A percentile compares a stretch with the other conserved stretches of the same genome.
Evolutionary conservation across 2,329 filamentous ascomycete genomes (phyloP).

Genomic region (Penicillium fuscoglaucum): DNA sequence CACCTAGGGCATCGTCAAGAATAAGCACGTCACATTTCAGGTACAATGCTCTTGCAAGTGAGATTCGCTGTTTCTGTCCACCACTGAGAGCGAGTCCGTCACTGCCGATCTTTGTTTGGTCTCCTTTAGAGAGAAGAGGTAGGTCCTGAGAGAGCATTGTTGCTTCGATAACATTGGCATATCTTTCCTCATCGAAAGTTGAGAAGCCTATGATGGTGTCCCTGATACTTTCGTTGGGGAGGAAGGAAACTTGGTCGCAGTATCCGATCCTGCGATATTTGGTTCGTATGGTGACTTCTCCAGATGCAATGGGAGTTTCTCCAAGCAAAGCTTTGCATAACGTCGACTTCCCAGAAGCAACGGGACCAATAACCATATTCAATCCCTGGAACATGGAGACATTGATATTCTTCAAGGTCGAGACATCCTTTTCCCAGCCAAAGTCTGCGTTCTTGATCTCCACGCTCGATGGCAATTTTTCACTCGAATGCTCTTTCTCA

Average conservation of each 20-base stretch:
- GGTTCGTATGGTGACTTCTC: background rate
- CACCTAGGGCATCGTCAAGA: background rate
- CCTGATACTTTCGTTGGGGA: background rate
- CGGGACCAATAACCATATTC: background rate
- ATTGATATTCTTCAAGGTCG: background rate
- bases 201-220: background rate
- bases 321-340: background rate
- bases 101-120: background rate
- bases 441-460: background rate
- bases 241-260: background rate
- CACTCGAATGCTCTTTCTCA: background rate
- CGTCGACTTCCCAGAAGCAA: background rate
- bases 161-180: background rate
- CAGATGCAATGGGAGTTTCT: background rate
- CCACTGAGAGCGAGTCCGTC: background rate
- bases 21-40: background rate
- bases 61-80: background rate
- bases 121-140: background rate
- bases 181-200: background rate
- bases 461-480: background rate
- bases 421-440: background rate
- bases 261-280: background rate
- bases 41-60: background rate
- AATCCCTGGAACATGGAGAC: background rate
- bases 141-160: background rate